Evolutionary conservation across 139 green algal genomes (phyloP), one percentile per base, ranked within the genome.

Genomic region (Coccomyxa sp.): DNA sequence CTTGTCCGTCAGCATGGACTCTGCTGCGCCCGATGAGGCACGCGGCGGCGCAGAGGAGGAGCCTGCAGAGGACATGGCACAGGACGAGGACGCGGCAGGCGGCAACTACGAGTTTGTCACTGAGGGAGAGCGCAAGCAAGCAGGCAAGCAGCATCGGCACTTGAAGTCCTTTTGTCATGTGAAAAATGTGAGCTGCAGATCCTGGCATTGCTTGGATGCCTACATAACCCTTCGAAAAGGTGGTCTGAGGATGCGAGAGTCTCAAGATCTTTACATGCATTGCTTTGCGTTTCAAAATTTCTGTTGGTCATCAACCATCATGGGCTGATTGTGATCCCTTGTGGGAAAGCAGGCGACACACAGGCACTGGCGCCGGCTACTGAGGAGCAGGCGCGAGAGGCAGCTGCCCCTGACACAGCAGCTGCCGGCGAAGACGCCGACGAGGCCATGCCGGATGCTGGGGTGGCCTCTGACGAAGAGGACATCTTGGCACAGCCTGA

Each of bases 341-440:
- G 38, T 51, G 3, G 38, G 38, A 51, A 51, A 21, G 82, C 87
- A 18, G 88, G 82, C 9, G 88, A 89, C 28, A 63, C 83, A 30
- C 91, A 95, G 81, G 90, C 94, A 16, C 82, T 98, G 58, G 96
- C 92, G 0, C 82, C 92, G 9, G 96, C 96, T 4, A 99, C 96
- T 0, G 93, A 98, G 82, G 96, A 99, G 68, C 96, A 99, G 87
- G 92, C 91, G 23, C 74, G 67, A 21, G 82, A 74, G 13, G 78
- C 81, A 23, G 77, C 76, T 9, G 57, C 68, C 16, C 59, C 81
- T 38, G 84, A 84, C 28, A 30, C 74, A 25, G 82, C 21, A 27
- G 83, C 82, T 80, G 86, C 60, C 58, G 25, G 32, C 76, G 51
- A 21, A 27, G 71, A 82, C 23, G 87, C 63, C 17, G 84, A 87